A percentile compares a stretch with the other conserved stretches of the same genome.
Conservation (phyloP, 2,329 filamentous ascomycete species). For the Gaeumannomyces tritici region DNA sequence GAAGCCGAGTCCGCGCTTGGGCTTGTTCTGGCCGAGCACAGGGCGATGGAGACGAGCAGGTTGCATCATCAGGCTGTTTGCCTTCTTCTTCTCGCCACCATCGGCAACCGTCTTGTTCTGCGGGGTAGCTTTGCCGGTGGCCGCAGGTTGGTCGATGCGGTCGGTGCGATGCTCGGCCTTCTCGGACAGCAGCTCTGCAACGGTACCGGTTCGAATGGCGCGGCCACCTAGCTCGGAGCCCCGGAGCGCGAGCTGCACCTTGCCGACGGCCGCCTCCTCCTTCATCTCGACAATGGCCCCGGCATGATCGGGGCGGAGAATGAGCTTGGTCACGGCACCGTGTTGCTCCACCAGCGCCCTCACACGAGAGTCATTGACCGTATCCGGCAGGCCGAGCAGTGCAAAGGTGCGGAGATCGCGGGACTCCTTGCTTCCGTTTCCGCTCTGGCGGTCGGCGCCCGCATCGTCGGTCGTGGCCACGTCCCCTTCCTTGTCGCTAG, state of each 20-base stretch:
- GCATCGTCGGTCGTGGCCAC: constrained; percentile 24
- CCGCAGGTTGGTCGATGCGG: constrained; percentile 27
- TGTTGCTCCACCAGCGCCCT: constrained; percentile 57
- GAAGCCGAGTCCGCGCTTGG: constrained; percentile 21
- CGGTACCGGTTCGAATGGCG: constrained; percentile 43
- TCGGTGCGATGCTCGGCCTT: constrained; percentile 35
- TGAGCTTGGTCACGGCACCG: constrained; percentile 52
- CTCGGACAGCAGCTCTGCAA: constrained; percentile 43
- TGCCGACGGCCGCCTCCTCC: constrained; percentile 61
- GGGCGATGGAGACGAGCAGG: constrained; percentile 1
- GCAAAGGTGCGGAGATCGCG: constrained; percentile 48
- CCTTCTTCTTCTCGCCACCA: constrained; percentile 9
- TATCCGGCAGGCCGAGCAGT: constrained; percentile 81
- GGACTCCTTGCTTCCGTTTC: constrained; percentile 2
- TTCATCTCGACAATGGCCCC: constrained; percentile 80
- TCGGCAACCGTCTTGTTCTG: constrained; percentile 26
- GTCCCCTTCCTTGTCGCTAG: constrained; percentile 25
- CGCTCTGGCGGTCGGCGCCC: constrained; percentile 7
- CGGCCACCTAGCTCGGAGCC: constrained; percentile 44
- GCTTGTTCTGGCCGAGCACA: constrained; percentile 12
- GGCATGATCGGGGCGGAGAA: constrained; percentile 70
- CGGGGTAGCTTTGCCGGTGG: constrained; percentile 28
- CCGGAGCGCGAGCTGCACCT: constrained; percentile 52
- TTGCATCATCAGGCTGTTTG: constrained; percentile 2
- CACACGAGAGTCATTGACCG: constrained; percentile 80